A percentile compares a stretch with the other conserved stretches of the same genome.
Evolutionary conservation across 495 filamentous ascomycete genomes (phyloP).

Genomic region (Tuber aestivum): DNA sequence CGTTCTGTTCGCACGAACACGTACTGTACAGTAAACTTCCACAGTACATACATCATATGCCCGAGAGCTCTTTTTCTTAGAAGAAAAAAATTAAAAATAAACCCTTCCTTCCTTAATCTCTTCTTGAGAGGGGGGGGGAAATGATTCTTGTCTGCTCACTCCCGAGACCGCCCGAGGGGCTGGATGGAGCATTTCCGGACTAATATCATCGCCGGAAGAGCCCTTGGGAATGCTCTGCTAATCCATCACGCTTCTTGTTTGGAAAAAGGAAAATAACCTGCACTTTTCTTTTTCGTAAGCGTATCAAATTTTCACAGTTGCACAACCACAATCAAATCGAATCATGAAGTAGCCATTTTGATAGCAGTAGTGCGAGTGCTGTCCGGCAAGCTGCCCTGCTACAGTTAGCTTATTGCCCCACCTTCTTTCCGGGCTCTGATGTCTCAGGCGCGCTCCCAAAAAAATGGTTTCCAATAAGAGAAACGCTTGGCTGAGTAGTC

Average conservation of each 20-base stretch:
- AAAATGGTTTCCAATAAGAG: background rate
- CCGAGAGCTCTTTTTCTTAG: background rate
- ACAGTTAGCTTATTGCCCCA: background rate
- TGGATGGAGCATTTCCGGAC: background rate
- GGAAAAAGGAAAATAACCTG: background rate
- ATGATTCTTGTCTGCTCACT: background rate
- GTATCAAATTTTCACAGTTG: background rate
- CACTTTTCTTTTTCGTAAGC: background rate
- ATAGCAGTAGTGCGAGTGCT: background rate
- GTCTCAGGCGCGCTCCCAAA: background rate
- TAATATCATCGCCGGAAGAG: background rate
- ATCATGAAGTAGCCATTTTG: background rate
- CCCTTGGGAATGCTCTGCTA: background rate
- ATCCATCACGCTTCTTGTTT: background rate
- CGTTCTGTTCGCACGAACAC: background rate
- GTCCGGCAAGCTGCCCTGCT: background rate
- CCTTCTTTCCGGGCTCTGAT: background rate
- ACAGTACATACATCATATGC: constrained; percentile 2
- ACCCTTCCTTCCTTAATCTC: background rate
- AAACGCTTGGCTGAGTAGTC: background rate
- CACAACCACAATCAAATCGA: background rate
- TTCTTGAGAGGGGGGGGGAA: background rate
- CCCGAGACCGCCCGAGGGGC: constrained; percentile 1
- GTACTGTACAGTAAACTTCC: background rate
- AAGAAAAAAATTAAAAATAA: background rate